Evolutionary conservation across 2,329 filamentous ascomycete genomes (phyloP), one percentile per base, ranked within the genome.

Genomic region (Plectosphaerella sp.): DNA sequence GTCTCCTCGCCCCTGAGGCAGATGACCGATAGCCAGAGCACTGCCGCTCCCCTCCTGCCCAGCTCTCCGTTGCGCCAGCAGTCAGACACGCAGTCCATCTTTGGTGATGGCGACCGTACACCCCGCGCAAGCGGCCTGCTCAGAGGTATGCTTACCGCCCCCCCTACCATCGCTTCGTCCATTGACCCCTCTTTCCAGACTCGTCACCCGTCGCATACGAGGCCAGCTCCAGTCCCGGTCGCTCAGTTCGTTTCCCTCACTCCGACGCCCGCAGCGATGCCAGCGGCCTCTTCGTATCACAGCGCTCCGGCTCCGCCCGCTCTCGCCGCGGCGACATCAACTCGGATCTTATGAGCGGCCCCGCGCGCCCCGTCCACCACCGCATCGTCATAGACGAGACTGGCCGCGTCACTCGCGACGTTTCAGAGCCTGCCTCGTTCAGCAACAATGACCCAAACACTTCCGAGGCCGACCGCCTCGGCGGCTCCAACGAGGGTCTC

Each of bases 141-240:
- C 58, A 83, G 86, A 74, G 88, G 88, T 89, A 68, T 68, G 75
- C 6, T 53, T 5, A 5, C 51, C 41, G 42, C 22, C 49, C 56
- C 18, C 16, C 48, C 3, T 36, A 7, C 28, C 28, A 33, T 7
- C 28, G 8, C 11, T 7, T 12, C 28, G 8, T 33, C 11, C 28
- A 33, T 7, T 33, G 8, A 33, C 8, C 28, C 28, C 28, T 33
- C 10, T 2, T 11, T 11, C 2, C 59, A 96, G 93, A 92, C 64
- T 97, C 93, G 0, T 97, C 93, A 1, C 93, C 93, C 1, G 90
- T 97, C 59, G 84, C 86, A 67, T 97, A 97, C 67, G 89, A 90
- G 52, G 85, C 91, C 36, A 96, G 91, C 69, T 96, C 93, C 37
- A 96, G 89, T 64, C 90, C 91, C 24, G 85, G 83, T n/a, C 83